Base-by-base conservation (phyloP, 345 rosid species). In the Corchorus olitorius region DNA sequence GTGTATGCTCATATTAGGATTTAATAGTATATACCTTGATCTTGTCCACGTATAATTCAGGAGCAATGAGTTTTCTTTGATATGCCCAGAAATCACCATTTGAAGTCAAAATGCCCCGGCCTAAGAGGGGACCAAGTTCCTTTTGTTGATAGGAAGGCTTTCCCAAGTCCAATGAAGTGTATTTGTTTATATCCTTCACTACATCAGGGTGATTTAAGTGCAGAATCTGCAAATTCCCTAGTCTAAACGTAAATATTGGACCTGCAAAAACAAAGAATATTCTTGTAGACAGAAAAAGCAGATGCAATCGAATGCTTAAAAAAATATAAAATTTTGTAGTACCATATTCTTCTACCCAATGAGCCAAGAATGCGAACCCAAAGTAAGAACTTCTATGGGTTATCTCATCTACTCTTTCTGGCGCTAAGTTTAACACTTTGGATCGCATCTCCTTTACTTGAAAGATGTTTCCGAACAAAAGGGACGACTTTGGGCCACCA, bases 261-360 rank as follows among this genome's bases (percentile, higher is more conserved):
- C 83, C 83, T 79, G 80, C 6, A 58, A 58, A 69, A n/a, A 17
- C 43, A 9, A 17, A 43, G 15, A 12, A 72, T 19, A n/a, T 27
- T 27, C 27, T 27, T 27, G 27, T 27, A 27, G 27, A 27, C 1
- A 27, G 27, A 27, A 27, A 27, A 27, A 27, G 0, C 27, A 27
- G 1, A 27, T 27, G 27, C 0, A 70, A 70, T 9, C 5, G 8
- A 14, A 53, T 1, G 16, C 3, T 10, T 1, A 27, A 27, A 27
- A 27, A 6, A 33, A 12, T 48, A 46, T 68, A 9, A 3, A 68
- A 46, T 0, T 49, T 3, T 3, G 37, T 83, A 86, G 37, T 83
- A 86, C 86, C 85, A 56, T 81, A 81, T 27, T 66, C 60, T 27
- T 70, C 72, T 67, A 70, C 77, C 89, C 87, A 86, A 8, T 80